Conservation (phyloP, 805 yeast genomes). For the Yarrowia deformans region DNA sequence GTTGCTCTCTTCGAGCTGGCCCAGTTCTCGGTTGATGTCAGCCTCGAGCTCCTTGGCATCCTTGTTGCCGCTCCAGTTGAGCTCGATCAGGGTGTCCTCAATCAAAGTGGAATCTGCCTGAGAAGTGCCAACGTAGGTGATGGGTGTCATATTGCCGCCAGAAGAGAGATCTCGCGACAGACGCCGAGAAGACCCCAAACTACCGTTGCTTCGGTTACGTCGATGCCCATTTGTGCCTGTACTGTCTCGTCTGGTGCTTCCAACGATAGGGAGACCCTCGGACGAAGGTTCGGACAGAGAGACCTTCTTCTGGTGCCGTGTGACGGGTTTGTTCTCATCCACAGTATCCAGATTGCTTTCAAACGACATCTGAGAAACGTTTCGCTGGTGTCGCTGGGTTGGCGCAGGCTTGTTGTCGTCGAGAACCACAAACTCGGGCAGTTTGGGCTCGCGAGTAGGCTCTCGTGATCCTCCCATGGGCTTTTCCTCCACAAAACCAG, state of each 20-base stretch:
- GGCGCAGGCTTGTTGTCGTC: slow-evolving; percentile 7
- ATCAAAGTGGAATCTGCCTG: slow-evolving; percentile 48
- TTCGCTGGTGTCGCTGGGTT: slow-evolving; percentile 10
- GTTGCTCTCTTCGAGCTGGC: slow-evolving; percentile 66
- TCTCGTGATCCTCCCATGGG: slow-evolving; percentile 4
- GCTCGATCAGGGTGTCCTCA: slow-evolving; percentile 76
- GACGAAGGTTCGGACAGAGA: slow-evolving; percentile 17
- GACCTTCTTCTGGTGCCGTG: slow-evolving; percentile 39
- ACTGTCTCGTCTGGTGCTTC: slow-evolving; percentile 14
- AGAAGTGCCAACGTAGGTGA: slow-evolving; percentile 33
- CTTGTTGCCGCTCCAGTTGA: slow-evolving; percentile 77
- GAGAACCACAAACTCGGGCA: slow-evolving; percentile 23
- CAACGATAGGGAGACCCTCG: slow-evolving; percentile 21
- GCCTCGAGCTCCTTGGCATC: slow-evolving; percentile 64
- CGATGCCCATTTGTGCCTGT: neutral
- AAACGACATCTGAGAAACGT: slow-evolving; percentile 19
- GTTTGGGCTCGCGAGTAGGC: slow-evolving; percentile 6
- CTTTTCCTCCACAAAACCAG: slow-evolving; percentile 24
- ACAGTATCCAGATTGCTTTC: slow-evolving; percentile 20
- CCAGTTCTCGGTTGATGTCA: slow-evolving; percentile 65
- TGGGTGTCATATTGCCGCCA: slow-evolving; percentile 21
- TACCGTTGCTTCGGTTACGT: slow-evolving; percentile 24
- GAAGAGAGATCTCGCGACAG: slow-evolving; percentile 16
- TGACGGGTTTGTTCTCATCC: slow-evolving; percentile 12
- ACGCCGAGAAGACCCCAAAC: slow-evolving; percentile 20